These are phyloP conservation scores for Candida mesenterica DNA, from an alignment of 1,139 yeast genomes.

Conservation along the genomic window DNA sequence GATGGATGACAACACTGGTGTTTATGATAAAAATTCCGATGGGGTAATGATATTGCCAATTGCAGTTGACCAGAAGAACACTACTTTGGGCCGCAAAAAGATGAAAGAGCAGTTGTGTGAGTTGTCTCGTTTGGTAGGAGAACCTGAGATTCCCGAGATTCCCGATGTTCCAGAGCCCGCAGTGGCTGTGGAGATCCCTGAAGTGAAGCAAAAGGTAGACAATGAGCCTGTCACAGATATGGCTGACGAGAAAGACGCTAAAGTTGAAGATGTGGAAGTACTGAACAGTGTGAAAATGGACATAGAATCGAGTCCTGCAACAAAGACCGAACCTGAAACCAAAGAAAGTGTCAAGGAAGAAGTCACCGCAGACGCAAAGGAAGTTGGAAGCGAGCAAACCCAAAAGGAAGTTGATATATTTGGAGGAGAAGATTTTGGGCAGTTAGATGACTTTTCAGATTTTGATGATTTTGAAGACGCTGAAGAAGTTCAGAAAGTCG, in stretches of 20 bases:
- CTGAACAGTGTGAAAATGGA: too few species aligned
- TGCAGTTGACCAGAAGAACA: conserved; percentile 60
- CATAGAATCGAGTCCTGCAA: not conserved
- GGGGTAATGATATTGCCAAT: conserved; percentile 58
- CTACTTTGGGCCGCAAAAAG: conserved; percentile 53
- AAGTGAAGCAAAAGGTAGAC: not conserved
- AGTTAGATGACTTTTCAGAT: not conserved
- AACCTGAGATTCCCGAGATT: not conserved
- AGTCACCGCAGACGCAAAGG: too few species aligned
- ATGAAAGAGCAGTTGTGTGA: conserved; percentile 36
- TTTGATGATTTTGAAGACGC: conserved; percentile 2
- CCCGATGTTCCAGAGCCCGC: not conserved
- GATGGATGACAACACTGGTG: conserved; percentile 58
- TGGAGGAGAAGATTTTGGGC: conserved; percentile 1
- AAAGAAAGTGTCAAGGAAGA: not conserved
- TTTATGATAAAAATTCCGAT: conserved; percentile 42
- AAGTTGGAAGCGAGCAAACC: too few species aligned
- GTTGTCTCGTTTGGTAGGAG: conserved; percentile 21
- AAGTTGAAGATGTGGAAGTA: not conserved
- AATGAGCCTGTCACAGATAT: not conserved
- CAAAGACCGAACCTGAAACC: not conserved
- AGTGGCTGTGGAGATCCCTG: not conserved
- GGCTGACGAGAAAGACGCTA: not conserved
- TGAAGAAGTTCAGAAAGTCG: not conserved
- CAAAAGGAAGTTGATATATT: not conserved